These are phyloP conservation scores for Noccaea caerulescens DNA, from an alignment of 345 rosid genomes.

Conservation along the genomic window DNA sequence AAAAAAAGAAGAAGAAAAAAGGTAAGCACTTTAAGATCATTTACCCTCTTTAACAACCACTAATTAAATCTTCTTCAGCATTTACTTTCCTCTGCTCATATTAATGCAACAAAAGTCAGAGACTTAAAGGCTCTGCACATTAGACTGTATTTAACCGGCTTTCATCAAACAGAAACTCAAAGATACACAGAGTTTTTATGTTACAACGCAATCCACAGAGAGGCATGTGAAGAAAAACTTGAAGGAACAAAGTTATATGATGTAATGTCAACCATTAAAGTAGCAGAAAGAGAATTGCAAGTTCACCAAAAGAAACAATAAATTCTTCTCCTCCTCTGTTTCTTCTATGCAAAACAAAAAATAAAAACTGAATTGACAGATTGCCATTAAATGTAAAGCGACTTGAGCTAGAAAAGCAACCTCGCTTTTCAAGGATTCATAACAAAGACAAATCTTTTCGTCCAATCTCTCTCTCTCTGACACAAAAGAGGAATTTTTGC, in stretches of 20 bases:
- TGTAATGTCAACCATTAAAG: constrained; percentile 52
- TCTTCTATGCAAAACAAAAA: constrained; percentile 19
- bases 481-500: constrained; percentile 17
- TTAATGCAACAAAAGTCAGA: constrained; percentile 36
- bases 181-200: constrained; percentile 16
- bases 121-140: constrained; percentile 33
- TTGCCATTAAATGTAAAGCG: constrained; percentile 46
- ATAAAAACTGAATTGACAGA: constrained; percentile 48
- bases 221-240: constrained; percentile 15
- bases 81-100: constrained; percentile 28
- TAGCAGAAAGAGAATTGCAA: constrained; percentile 44
- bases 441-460: constrained; percentile 24
- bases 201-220: constrained; percentile 16
- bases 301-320: constrained; percentile 45
- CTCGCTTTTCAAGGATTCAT: constrained; percentile 33
- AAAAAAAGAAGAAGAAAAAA: not conserved
- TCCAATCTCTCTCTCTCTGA: constrained; percentile 21
- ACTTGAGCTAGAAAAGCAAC: constrained; percentile 34
- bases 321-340: constrained; percentile 41
- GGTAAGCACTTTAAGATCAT: constrained; percentile 30
- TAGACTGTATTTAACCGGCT: constrained; percentile 2
- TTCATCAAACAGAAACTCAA: constrained; percentile 28
- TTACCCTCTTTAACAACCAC: constrained; percentile 33
- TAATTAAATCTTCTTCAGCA: constrained; percentile 32
- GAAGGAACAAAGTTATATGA: constrained; percentile 20